Conservation (phyloP, 2,329 filamentous ascomycete species). For the Chaetomium sp. region DNA sequence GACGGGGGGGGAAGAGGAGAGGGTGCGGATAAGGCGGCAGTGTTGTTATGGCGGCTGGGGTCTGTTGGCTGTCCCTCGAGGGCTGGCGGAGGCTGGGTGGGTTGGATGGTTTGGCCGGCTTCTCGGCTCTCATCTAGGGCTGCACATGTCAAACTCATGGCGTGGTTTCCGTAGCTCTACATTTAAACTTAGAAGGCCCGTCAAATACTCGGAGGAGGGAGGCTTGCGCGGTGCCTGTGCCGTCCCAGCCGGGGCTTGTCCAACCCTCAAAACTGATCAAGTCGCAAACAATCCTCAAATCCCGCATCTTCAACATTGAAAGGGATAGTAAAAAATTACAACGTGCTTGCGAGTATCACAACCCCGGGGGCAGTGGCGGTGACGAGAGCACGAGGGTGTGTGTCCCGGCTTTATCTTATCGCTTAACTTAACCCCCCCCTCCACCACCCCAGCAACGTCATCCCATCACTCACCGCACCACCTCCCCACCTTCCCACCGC, state of each 20-base stretch:
- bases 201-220: not conserved
- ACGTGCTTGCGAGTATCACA: not conserved
- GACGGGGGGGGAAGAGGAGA: not conserved
- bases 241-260: no score
- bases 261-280: no score
- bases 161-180: not conserved
- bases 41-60: not conserved
- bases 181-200: not conserved
- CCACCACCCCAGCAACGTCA: constrained; percentile 6
- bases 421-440: constrained; percentile 8
- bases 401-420: constrained; percentile 30
- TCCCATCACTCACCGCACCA: not conserved
- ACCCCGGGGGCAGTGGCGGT: not conserved
- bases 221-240: no score
- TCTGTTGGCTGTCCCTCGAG: no score
- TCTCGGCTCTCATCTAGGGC: no score
- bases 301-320: not conserved
- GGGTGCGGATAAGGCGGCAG: not conserved
- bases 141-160: not conserved
- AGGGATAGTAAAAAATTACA: not conserved
- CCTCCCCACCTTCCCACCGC: not conserved
- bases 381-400: no score
- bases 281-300: not conserved
- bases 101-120: no score
- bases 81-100: no score